These are phyloP conservation scores for Zancudomyces culisetae DNA, from an alignment of 371 early-diverging fungal species.

Conservation along the genomic window DNA sequence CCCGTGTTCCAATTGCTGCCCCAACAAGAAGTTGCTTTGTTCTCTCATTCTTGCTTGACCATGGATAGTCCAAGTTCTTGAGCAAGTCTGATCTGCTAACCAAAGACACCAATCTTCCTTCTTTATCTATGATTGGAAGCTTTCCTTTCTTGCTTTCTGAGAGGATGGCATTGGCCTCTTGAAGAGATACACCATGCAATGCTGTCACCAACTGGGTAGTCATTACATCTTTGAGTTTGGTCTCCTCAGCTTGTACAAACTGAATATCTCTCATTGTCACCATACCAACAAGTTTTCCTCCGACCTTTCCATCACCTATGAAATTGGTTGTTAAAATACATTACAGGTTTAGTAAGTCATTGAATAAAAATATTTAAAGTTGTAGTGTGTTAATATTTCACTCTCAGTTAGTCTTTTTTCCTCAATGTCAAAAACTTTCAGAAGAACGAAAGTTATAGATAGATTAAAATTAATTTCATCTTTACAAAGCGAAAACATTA, in stretches of 20 bases:
- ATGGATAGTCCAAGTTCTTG: constrained; percentile 87
- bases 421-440: constrained; percentile 3
- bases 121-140: constrained; percentile 76
- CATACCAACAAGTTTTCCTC: constrained; percentile 82
- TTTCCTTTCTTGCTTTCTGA: constrained; percentile 85
- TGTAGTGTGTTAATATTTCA: too few relatives aligned
- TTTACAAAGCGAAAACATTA: too few relatives aligned
- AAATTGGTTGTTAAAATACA: too few relatives aligned
- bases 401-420: neutral
- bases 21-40: constrained; percentile 84
- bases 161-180: constrained; percentile 78
- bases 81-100: constrained; percentile 84
- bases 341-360: too few relatives aligned
- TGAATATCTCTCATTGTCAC: constrained; percentile 92
- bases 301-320: constrained; percentile 61
- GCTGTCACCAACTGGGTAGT: constrained; percentile 75
- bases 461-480: constrained; percentile 4
- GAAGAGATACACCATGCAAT: constrained; percentile 62
- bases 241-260: constrained; percentile 46
- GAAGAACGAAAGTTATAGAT: constrained; percentile 27
- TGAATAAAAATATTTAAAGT: too few relatives aligned
- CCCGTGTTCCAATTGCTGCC: constrained; percentile 86
- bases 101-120: constrained; percentile 71
- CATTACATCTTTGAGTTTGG: constrained; percentile 60
- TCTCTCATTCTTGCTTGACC: constrained; percentile 59